Conservation (phyloP, 176 grass and related monocot species). For the Tillandsia fasciculata region DNA sequence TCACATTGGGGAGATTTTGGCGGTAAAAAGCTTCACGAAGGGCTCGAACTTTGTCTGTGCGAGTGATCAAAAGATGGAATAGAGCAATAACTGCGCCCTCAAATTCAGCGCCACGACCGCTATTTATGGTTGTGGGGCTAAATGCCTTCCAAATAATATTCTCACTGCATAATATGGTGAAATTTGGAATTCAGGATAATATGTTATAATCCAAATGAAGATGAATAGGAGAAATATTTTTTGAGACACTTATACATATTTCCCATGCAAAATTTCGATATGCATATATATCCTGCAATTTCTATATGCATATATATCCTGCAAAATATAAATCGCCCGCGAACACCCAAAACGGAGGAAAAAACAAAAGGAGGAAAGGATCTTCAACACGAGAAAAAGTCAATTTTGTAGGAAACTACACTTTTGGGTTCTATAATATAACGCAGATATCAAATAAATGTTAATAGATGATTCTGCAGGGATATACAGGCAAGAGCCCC, state of each 20-base stretch:
- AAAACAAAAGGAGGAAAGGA: too few species aligned
- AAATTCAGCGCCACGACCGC: constrained; percentile 82
- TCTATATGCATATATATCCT: too few species aligned
- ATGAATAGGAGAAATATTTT: constrained; percentile 2
- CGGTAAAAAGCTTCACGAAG: constrained; percentile 86
- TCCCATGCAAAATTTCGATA: background rate
- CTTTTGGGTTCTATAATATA: too few species aligned
- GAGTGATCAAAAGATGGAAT: constrained; percentile 91
- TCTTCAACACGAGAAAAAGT: too few species aligned
- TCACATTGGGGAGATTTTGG: constrained; percentile 95
- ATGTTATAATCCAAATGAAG: constrained; percentile 9
- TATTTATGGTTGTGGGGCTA: constrained; percentile 94
- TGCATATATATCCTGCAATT: too few species aligned
- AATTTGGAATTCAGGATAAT: background rate
- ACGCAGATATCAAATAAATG: too few species aligned
- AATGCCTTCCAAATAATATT: constrained; percentile 99
- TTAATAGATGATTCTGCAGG: too few species aligned
- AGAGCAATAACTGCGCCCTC: constrained; percentile 91
- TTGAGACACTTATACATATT: background rate
- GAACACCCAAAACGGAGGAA: too few species aligned
- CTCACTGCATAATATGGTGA: constrained; percentile 39
- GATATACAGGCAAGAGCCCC: background rate
- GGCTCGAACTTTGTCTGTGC: constrained; percentile 77
- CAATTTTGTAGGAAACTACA: too few species aligned
- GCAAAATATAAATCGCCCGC: too few species aligned